Evolutionary conservation across 257 asterid species (phyloP), one percentile per base, ranked within the genome.

Genomic region (Nicotiana attenuata): DNA sequence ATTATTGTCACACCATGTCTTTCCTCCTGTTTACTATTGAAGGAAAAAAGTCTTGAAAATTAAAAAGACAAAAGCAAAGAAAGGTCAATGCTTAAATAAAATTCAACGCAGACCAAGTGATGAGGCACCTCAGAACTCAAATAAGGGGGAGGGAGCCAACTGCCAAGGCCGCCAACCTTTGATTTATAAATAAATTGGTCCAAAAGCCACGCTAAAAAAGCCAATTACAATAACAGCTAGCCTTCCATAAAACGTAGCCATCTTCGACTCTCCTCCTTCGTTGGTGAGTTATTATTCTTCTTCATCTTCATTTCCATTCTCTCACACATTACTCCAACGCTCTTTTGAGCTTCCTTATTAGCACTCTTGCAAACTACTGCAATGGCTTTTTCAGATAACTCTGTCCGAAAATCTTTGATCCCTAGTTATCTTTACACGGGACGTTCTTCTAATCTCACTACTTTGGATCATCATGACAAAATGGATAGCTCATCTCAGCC

Each of bases 341-440:
- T 33, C 77, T 47, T 35, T 38, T 56, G 22, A 56, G 17, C 3
- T 55, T 17, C 22, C 6, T 55, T 7, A 52, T 52, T 35, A 35
- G 41, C 19, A 14, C 57, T 11, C 19, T 17, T 56, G 22, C 63
- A 56, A 55, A 16, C 10, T 17, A 56, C 10, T 10, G 6, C 55
- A 10, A 79, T 79, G 82, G 47, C 76, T 1, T 79, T 63, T 11
- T 2, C 82, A 10, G 76, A 79, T 14, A 79, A 20, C 57, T 71
- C 56, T 2, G 3, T 2, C 8, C 26, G 47, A 28, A 79, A 61
- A 19, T 61, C 29, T 17, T 47, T 61, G 57, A 41, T 79, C 76
- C 82, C 82, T 3, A 65, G 76, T 65, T 79, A 7, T 52, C 82
- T 63, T 52, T 79, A 79, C 76, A 60, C 60, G 15, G 65, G 28